Base-by-base conservation (phyloP, 2,329 filamentous ascomycete genomes). In the Penicillium carneum region DNA sequence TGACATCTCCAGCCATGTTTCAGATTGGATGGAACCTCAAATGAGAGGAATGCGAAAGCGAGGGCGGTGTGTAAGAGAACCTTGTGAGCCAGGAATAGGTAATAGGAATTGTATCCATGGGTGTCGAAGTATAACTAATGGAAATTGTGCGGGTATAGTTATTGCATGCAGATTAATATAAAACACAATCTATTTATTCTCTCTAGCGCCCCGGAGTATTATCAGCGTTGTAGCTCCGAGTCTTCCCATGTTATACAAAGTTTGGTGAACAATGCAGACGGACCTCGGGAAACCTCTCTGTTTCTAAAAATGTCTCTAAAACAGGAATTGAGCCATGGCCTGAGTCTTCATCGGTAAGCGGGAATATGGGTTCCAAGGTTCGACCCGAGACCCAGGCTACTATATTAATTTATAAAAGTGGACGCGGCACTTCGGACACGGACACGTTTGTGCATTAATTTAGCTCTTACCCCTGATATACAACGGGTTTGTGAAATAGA, bases 1-100 rank as follows among this genome's bases (percentile, higher is more conserved):
- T 63, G 45, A 36, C 53, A 64, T 63, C 49, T 38, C 47, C 47
- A 63, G 60, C 60, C 64, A 65, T 69, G 68, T 69, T 69, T 69
- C 67, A 69, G 67, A 64, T 49, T 34, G 42, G 41, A 52, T 48
- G 58, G 53, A 61, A 51, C 58, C 53, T 34, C 20, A 34, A 42
- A 43, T 29, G 18, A 14, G 3, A 53, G 14, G 29, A 12, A 45
- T 45, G 29, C 38, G 18, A 31, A 45, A 34, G 11, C 18, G 38
- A 43, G 39, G 26, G 50, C 38, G 50, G 50, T 43, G 38, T 52
- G 18, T 11, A 11, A 20, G 18, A 16, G 6, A 49, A 49, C 7
- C n/a, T 23, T 36, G 7, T 9, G 23, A 20, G 43, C 10, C 4
- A 31, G 43, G 29, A 46, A 29, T 23, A 43, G 39, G 39, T 14